A percentile compares a stretch with the other conserved stretches of the same genome.
Conservation (phyloP, 352 stramenopile species). For the Pythium rhizo-oryzae region DNA sequence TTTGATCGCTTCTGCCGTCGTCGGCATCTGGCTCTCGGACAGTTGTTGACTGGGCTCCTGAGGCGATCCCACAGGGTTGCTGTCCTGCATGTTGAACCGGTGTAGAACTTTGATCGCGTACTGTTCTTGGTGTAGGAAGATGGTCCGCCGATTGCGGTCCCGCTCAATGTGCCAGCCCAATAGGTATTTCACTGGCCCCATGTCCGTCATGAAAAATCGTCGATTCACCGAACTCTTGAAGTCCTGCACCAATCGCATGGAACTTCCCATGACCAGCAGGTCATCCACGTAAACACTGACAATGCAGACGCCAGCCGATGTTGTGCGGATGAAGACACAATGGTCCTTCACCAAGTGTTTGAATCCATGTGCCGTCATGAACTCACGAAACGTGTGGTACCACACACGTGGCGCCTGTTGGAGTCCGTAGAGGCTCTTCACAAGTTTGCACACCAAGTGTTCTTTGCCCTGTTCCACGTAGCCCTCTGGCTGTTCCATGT, state of each 20-base stretch:
- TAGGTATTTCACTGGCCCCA: constrained; percentile 13
- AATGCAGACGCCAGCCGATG: not conserved
- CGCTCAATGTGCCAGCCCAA: constrained; percentile 19
- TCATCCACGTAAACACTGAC: constrained; percentile 33
- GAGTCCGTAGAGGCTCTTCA: constrained; percentile 31
- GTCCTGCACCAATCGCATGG: constrained; percentile 1
- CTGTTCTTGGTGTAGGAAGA: constrained; percentile 26
- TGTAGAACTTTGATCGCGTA: constrained; percentile 21
- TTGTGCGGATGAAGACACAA: constrained; percentile 26
- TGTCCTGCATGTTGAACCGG: constrained; percentile 4
- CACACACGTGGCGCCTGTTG: constrained; percentile 30
- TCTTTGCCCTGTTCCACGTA: constrained; percentile 9
- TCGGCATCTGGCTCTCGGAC: not conserved
- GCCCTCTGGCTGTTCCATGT: constrained; percentile 23
- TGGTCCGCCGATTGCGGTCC: not conserved
- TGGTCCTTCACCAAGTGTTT: constrained; percentile 19
- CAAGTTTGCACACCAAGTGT: constrained; percentile 18
- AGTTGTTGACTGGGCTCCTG: constrained; percentile 2
- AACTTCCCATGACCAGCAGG: constrained; percentile 20
- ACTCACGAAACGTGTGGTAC: constrained; percentile 16
- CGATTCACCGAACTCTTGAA: constrained; percentile 7
- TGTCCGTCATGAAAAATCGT: constrained; percentile 18
- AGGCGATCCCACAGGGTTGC: constrained; percentile 3
- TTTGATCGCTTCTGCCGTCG: not conserved
- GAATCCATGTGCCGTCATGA: constrained; percentile 23